Conservation (phyloP, 1,284 basidiomycete species). For the Microbotryomycetes sp. region DNA sequence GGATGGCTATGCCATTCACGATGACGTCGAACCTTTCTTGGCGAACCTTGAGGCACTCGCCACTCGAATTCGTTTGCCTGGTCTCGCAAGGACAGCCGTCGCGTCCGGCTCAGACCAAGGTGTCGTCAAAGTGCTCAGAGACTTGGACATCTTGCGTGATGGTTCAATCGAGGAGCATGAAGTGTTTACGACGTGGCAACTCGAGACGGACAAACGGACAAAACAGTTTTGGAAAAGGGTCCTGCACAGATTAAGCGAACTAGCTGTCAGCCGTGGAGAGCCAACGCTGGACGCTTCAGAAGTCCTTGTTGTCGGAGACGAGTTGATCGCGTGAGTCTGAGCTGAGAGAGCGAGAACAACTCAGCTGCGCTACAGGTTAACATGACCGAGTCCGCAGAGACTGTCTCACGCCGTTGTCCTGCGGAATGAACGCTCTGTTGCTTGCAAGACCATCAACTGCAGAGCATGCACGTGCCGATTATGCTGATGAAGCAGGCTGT, state of each 20-base stretch:
- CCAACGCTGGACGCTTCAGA: too few relatives aligned
- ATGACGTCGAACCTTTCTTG: conserved; percentile 22
- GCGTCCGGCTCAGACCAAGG: conserved; percentile 30
- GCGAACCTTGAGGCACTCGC: neutral
- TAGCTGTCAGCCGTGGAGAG: too few relatives aligned
- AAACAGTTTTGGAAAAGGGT: conserved; percentile 19
- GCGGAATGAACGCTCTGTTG: conserved; percentile 7
- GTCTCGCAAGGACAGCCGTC: conserved; percentile 6
- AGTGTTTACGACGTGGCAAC: conserved; percentile 21
- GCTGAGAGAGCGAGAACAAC: neutral
- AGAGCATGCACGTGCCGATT: conserved; percentile 4
- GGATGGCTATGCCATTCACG: conserved; percentile 28
- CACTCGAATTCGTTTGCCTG: neutral
- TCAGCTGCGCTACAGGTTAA: too few relatives aligned
- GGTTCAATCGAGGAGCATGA: conserved; percentile 4
- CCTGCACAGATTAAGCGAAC: conserved; percentile 1
- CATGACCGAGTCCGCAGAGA: conserved; percentile 1
- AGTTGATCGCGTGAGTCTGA: conserved; percentile 15
- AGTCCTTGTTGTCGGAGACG: conserved; percentile 25
- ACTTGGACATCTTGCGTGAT: conserved; percentile 15
- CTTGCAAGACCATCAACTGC: neutral
- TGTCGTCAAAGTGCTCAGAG: conserved; percentile 19
- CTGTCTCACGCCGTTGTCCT: conserved; percentile 6
- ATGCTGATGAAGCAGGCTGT: conserved; percentile 6
- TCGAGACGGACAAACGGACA: conserved; percentile 16